phyloP scores from a whole-genome alignment of 169 alveolate species.

The Babesia microti region DNA sequence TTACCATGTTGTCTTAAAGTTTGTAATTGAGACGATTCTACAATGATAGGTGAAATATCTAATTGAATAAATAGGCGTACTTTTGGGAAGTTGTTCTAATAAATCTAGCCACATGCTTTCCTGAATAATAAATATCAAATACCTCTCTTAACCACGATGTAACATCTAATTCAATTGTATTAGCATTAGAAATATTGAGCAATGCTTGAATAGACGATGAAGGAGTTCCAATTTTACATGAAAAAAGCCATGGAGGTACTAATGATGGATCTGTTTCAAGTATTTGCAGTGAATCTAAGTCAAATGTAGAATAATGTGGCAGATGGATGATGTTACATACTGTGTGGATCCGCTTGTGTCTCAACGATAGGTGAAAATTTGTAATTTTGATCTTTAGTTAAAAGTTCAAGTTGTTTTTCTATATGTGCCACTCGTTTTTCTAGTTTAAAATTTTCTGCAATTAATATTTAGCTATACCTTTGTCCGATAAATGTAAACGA shows the following conservation, averaged over 20 bases:
- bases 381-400: constrained; percentile 5
- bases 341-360: too few species aligned
- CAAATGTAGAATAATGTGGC: too few species aligned
- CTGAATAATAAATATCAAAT: constrained; percentile 5
- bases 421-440: constrained; percentile 47
- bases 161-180: constrained; percentile 72
- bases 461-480: constrained; percentile 44
- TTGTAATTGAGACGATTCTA: constrained; percentile 11
- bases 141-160: constrained; percentile 77
- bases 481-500: constrained; percentile 70
- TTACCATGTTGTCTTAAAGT: constrained; percentile 36
- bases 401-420: constrained; percentile 30
- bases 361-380: too few species aligned
- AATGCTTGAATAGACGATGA: constrained; percentile 76
- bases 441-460: constrained; percentile 39
- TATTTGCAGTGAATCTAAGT: constrained; percentile 21
- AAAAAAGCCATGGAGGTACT: constrained; percentile 79
- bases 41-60: too few species aligned
- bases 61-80: constrained; percentile 19
- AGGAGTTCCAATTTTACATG: constrained; percentile 81
- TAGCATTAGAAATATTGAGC: constrained; percentile 67
- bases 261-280: constrained; percentile 57
- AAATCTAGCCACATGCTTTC: constrained; percentile 75
- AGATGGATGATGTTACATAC: too few species aligned
- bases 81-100: constrained; percentile 63